phyloP scores from a whole-genome alignment of 2,329 filamentous ascomycete genomes.

The Scedosporium apiospermum region DNA sequence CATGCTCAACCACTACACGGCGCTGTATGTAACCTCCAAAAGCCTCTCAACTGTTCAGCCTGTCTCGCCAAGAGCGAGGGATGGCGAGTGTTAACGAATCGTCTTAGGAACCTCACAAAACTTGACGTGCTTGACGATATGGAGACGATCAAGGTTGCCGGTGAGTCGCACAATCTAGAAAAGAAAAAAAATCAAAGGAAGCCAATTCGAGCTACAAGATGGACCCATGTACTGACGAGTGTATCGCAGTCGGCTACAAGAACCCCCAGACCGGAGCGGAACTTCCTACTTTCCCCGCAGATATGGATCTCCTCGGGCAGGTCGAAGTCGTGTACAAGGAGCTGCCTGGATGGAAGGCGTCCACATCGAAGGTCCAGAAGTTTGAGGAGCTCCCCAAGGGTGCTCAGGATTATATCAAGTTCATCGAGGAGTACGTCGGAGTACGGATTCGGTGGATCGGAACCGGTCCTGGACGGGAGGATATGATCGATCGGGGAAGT shows the following conservation, averaged over 20 bases:
- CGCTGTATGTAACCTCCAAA: constrained; percentile 20
- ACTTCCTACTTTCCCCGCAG: constrained; percentile 55
- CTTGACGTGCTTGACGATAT: constrained; percentile 68
- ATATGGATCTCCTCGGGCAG: constrained; percentile 45
- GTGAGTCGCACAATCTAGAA: neutral
- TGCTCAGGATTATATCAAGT: constrained; percentile 57
- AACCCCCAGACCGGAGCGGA: constrained; percentile 30
- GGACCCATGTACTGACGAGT: neutral
- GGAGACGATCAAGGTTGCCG: constrained; percentile 50
- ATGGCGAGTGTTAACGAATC: neutral
- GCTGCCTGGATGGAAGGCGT: constrained; percentile 58
- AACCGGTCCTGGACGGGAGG: constrained; percentile 54
- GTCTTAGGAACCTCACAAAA: constrained; percentile 18
- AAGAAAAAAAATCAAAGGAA: neutral
- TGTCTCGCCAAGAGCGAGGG: neutral
- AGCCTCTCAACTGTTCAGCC: neutral
- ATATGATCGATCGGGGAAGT: constrained; percentile 38
- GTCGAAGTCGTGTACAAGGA: constrained; percentile 60
- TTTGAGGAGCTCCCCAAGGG: constrained; percentile 55
- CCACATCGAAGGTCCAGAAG: constrained; percentile 49
- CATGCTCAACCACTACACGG: constrained; percentile 58
- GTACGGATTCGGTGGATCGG: constrained; percentile 52
- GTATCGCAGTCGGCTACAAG: constrained; percentile 60
- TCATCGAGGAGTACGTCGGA: constrained; percentile 56
- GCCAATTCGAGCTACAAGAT: neutral